These are phyloP conservation scores for Dendrobium catenatum DNA, from an alignment of 106 monocot genomes.

Conservation along the genomic window DNA sequence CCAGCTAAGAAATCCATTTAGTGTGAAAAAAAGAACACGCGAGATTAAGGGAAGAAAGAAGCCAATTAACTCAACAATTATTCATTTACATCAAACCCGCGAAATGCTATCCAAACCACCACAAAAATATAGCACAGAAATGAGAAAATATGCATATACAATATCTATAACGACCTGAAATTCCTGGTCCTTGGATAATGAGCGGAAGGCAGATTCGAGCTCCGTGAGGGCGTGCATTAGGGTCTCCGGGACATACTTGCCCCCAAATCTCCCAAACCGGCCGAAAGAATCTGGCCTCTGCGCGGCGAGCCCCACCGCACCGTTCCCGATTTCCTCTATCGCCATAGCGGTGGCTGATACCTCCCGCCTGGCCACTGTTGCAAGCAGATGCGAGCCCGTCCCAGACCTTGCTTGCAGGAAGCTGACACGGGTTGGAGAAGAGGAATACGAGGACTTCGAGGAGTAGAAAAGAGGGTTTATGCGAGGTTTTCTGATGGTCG, in stretches of 20 bases:
- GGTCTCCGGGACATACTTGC: constrained; percentile 93
- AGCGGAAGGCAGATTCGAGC: constrained; percentile 51
- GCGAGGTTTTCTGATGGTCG: not conserved
- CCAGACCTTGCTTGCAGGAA: not conserved
- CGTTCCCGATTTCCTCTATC: constrained; percentile 4
- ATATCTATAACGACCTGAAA: constrained; percentile 52
- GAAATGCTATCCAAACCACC: not conserved
- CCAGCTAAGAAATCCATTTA: no score
- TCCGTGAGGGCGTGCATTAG: constrained; percentile 72
- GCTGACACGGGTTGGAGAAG: not conserved
- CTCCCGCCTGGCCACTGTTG: not conserved
- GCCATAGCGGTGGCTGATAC: not conserved
- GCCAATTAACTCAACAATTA: not conserved
- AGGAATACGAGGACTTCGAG: not conserved
- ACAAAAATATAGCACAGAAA: not conserved
- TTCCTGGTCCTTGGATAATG: constrained; percentile 32
- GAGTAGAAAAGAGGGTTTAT: not conserved
- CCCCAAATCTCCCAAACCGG: constrained; percentile 72
- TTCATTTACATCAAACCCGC: not conserved
- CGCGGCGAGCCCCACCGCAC: not conserved
- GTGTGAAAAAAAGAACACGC: not conserved
- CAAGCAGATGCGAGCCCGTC: not conserved
- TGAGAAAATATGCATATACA: not conserved
- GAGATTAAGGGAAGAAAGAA: not conserved
- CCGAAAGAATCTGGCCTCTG: constrained; percentile 68